Evolutionary conservation across 163 green algal species (phyloP).

Genomic region (Chloromonas sp.): DNA sequence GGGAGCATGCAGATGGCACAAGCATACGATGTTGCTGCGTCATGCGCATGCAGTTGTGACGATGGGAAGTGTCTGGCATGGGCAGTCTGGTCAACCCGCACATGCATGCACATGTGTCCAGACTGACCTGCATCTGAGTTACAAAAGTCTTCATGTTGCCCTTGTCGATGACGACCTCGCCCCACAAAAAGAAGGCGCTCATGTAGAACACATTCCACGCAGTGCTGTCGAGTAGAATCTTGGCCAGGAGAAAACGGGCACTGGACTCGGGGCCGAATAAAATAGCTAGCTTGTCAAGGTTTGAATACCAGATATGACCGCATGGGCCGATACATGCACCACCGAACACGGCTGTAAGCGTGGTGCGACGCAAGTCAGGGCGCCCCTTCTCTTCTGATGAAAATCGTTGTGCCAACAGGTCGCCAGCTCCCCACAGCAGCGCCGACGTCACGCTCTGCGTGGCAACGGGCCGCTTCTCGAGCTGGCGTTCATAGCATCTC

Average conservation of each 20-base stretch:
- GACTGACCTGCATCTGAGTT: constrained; percentile 15
- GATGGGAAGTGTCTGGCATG: too few relatives aligned
- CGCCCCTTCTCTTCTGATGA: constrained; percentile 12
- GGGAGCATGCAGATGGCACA: too few relatives aligned
- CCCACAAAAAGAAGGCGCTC: constrained; percentile 46
- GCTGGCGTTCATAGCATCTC: constrained; percentile 34
- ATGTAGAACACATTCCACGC: constrained; percentile 51
- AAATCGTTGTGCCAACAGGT: constrained; percentile 48
- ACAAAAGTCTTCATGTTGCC: constrained; percentile 7
- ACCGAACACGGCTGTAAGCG: constrained; percentile 36
- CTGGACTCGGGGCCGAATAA: constrained; percentile 10
- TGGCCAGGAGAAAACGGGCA: constrained; percentile 35
- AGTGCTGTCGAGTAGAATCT: constrained; percentile 48
- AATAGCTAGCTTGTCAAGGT: constrained; percentile 17
- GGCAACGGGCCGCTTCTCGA: constrained; percentile 31
- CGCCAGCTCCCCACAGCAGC: constrained; percentile 44
- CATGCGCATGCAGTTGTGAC: too few relatives aligned
- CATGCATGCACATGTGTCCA: too few relatives aligned
- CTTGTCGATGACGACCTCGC: constrained; percentile 42
- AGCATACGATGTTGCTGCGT: too few relatives aligned
- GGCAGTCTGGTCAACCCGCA: too few relatives aligned
- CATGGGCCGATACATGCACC: constrained; percentile 36
- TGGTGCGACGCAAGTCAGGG: constrained; percentile 15
- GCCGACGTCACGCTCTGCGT: constrained; percentile 46
- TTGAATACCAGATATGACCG: constrained; percentile 30